Conservation (phyloP, 1,284 basidiomycete genomes). For the Tilletiopsis washingtonensis region DNA sequence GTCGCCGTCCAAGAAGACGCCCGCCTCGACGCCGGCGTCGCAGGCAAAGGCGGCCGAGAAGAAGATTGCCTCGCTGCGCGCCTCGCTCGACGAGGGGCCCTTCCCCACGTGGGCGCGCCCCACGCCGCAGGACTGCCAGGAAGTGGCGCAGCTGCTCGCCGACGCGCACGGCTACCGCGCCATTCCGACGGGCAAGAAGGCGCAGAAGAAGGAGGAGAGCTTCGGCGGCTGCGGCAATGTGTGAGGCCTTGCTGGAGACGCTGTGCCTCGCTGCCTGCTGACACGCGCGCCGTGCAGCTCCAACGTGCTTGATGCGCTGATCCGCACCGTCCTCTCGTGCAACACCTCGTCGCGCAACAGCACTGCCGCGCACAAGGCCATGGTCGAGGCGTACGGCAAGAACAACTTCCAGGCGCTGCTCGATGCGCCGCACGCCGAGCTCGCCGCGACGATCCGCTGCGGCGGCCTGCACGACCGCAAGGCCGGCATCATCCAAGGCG, state of each 20-base stretch:
- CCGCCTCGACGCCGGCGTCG: not conserved
- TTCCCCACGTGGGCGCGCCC: constrained; percentile 29
- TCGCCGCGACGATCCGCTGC: constrained; percentile 60
- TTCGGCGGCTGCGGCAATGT: constrained; percentile 35
- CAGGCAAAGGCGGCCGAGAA: constrained; percentile 18
- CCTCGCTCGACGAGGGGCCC: constrained; percentile 18
- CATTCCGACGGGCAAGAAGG: constrained; percentile 18
- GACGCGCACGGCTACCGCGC: constrained; percentile 32
- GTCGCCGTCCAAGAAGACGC: constrained; percentile 10
- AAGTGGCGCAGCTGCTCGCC: constrained; percentile 32
- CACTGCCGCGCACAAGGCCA: constrained; percentile 57
- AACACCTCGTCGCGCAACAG: constrained; percentile 64
- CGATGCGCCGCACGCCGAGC: constrained; percentile 52
- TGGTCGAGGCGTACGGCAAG: constrained; percentile 58
- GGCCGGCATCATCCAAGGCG: constrained; percentile 55
- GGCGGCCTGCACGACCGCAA: constrained; percentile 71
- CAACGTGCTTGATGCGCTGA: constrained; percentile 59
- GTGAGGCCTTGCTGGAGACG: no score
- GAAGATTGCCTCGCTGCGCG: constrained; percentile 23
- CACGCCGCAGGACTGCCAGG: constrained; percentile 25
- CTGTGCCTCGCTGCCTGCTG: constrained; percentile 6
- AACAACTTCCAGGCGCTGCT: constrained; percentile 60
- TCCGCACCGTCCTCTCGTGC: constrained; percentile 66
- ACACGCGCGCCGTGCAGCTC: not conserved
- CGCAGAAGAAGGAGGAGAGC: constrained; percentile 14